Evolutionary conservation across 176 grass and related monocot genomes (phyloP), one percentile per base, ranked within the genome.

Genomic region (Triticum turgidum): DNA sequence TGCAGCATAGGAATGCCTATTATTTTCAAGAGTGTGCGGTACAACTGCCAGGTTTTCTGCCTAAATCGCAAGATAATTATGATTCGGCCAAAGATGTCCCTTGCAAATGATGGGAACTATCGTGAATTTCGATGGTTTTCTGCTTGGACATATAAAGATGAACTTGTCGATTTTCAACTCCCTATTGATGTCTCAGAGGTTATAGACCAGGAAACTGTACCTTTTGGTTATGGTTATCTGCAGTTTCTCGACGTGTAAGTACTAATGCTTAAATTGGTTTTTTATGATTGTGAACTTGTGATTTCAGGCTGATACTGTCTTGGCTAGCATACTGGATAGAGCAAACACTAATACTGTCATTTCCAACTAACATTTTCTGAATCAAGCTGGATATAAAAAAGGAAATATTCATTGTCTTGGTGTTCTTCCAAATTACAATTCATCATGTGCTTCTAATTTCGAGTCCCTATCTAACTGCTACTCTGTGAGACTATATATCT

Each of bases 1-100:
- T 98, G 96, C 88, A 91, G 96, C 89, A 98, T 98, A 75, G 96
- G 96, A 44, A 98, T 98, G 96, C 96, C 96, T 25, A 67, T 98
- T 82, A 98, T 87, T 86, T 93, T 93, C 88, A 82, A 93, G 27
- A 95, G 92, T 47, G 96, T 98, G 13, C 86, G 91, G 44, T 98
- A 98, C 77, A 98, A 98, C 70, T 98, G 96, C 52, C 96, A 98
- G 81, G 88, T 98, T 76, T 95, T 98, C 84, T 98, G 96, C 76
- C 87, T 98, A 79, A 92, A 98, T 35, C 81, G 91, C 61, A 91
- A 87, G 81, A 98, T 95, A 90, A 79, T 98, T 27, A 92, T 98
- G 96, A 98, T 98, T 61, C 88, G 96, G 12, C 96, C 96, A 17
- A 98, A 98, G 86, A 92, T 95, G 90, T 90, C 82, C 78, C 91